phyloP scores from a whole-genome alignment of 2,329 filamentous ascomycete genomes.

The Claviceps purpurea region DNA sequence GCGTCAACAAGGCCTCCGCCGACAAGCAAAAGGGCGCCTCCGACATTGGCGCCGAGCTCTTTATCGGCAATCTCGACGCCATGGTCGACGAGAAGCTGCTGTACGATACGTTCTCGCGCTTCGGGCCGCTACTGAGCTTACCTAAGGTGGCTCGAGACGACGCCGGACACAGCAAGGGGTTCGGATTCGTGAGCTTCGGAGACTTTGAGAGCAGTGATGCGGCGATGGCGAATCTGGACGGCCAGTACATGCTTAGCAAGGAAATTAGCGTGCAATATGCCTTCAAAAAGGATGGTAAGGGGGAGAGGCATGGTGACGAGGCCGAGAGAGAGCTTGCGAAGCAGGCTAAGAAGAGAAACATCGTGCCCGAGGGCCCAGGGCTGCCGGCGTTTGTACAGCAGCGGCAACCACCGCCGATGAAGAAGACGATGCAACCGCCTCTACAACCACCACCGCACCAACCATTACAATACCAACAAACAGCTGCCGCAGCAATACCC shows the following conservation, averaged over 20 bases:
- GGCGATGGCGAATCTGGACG: conserved; percentile 84
- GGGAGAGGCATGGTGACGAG: conserved; percentile 86
- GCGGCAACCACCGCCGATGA: conserved; percentile 25
- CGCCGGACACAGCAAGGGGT: conserved; percentile 78
- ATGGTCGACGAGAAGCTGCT: conserved; percentile 93
- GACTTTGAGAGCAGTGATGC: conserved; percentile 90
- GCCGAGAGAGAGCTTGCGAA: conserved; percentile 85
- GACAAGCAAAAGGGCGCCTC: conserved; percentile 80
- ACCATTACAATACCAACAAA: conserved; percentile 3
- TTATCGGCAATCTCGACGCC: conserved; percentile 86
- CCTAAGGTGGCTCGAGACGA: conserved; percentile 93
- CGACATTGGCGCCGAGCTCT: conserved; percentile 92
- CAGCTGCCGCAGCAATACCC: conserved; percentile 5
- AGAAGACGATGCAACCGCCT: conserved; percentile 7
- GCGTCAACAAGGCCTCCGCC: conserved; percentile 84
- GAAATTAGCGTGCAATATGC: conserved; percentile 95
- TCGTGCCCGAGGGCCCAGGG: conserved; percentile 66
- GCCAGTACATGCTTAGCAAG: conserved; percentile 94
- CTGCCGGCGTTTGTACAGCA: conserved; percentile 60
- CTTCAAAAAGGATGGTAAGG: conserved; percentile 98
- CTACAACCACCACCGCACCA: conserved; percentile 9
- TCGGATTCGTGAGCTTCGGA: conserved; percentile 87
- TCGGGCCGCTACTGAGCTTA: conserved; percentile 69
- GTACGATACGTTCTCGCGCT: conserved; percentile 86
- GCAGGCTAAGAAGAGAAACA: conserved; percentile 88